Evolutionary conservation across 768 basidiomycete genomes (phyloP), one percentile per base, ranked within the genome.

Genomic region (Serendipita sp.): DNA sequence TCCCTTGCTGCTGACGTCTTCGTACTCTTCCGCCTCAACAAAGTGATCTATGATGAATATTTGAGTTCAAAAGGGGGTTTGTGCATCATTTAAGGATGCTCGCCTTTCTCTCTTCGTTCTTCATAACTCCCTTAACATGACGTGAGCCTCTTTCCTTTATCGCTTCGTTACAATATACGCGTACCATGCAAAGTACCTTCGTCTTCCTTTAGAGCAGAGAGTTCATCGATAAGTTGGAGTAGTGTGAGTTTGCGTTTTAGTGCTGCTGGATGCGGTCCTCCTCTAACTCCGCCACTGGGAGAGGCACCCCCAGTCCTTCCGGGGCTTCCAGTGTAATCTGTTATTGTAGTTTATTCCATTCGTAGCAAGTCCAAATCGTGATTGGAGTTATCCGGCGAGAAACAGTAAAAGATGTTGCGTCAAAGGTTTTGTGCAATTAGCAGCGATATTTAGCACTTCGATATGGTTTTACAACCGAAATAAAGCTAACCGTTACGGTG

Each of bases 1-100:
- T 10, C 78, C 79, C 65, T 76, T 77, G 73, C 87, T 85, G n/a
- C 83, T 70, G 68, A 85, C 82, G 67, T 88, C 86, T 68, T 87
- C 83, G 64, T 84, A 81, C 48, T 78, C 80, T 4, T 83, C 85
- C 84, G 62, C 1, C 62, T 13, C 6, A 18, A 50, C 18, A 13
- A 8, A 46, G 36, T 46, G 23, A 18, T 18, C n/a, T 18, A 18
- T 66, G 18, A 27, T n/a, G 50, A 58, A 27, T 45, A 58, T 15
- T n/a, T 18, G 44, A 11, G 33, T n/a, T 15, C 29, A 55, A 27
- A 16, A 16, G 33, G 23, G 23, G 23, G 23, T 23, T 23, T 23
- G 23, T 23, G 23, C 1, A 16, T 37, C 34, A 31, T 50, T 15
- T 53, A 62, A 31, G 18, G 37, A 40, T 13, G 62, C 29, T 40